Conservation (phyloP, 495 filamentous ascomycete genomes). For the Neurospora hispaniola region DNA sequence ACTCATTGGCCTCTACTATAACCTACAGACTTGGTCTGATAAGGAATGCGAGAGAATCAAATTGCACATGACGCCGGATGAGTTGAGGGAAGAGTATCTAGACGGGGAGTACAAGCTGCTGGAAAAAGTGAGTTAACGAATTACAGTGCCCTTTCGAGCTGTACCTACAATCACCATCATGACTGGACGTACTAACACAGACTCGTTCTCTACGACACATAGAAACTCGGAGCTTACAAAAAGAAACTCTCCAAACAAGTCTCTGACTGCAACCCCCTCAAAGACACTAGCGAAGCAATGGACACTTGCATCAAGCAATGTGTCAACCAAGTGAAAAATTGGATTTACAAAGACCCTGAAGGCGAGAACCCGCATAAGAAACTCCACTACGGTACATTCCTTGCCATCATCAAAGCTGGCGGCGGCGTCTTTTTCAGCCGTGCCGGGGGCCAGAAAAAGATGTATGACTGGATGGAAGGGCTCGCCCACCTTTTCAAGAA, state of each 20-base stretch:
- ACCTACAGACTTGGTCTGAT: conserved; percentile 10
- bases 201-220: neutral
- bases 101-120: neutral
- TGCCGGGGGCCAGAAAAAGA: neutral
- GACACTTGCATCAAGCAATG: neutral
- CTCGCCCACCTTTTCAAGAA: conserved; percentile 2
- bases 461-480: conserved; percentile 16
- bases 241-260: neutral
- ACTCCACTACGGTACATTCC: conserved; percentile 7
- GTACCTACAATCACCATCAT: too few relatives aligned
- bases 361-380: neutral
- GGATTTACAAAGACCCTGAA: conserved; percentile 9
- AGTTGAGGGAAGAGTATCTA: neutral
- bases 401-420: conserved; percentile 6
- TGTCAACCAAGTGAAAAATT: neutral
- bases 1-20: conserved; percentile 6
- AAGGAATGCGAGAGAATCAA: conserved; percentile 1
- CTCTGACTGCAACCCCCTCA: neutral
- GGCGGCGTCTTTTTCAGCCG: conserved; percentile 11
- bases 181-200: neutral
- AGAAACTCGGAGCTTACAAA: neutral
- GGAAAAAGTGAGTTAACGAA: neutral
- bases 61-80: neutral
- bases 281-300: neutral
- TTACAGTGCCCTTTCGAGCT: too few relatives aligned